These are phyloP conservation scores for Boletus rubroflammeus DNA, from an alignment of 768 basidiomycete species.

Conservation along the genomic window DNA sequence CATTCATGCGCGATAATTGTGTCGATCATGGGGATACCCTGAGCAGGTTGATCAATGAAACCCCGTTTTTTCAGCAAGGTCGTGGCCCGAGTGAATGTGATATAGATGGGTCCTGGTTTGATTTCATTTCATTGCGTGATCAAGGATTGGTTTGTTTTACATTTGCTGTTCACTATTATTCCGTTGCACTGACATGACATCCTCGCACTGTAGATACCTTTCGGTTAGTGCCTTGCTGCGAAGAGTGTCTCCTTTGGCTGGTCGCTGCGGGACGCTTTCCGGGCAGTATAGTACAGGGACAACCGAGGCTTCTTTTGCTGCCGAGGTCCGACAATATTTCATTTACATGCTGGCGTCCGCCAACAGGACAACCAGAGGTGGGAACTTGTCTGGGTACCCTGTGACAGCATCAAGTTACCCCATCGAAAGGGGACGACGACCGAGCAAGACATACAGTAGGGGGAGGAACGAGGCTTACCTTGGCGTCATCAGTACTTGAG, in stretches of 20 bases:
- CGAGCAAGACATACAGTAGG: neutral
- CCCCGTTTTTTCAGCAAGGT: neutral
- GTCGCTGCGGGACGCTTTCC: conserved; percentile 16
- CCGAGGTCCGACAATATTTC: conserved; percentile 42
- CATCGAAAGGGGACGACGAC: neutral
- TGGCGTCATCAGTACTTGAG: no score
- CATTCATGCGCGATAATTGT: conserved; percentile 7
- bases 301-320: no score
- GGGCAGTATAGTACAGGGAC: conserved; percentile 26
- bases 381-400: neutral
- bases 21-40: neutral
- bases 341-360: neutral
- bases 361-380: neutral
- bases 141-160: neutral
- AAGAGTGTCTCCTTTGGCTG: conserved; percentile 9
- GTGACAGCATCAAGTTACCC: neutral
- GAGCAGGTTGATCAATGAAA: neutral
- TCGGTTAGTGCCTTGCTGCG: neutral
- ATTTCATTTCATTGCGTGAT: neutral
- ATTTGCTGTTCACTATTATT: neutral
- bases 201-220: neutral
- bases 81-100: neutral
- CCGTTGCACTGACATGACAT: neutral
- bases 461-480: neutral
- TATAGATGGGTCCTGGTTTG: neutral